Percentiles rank a stretch among this genome's conserved stretches.
phyloP scores from a whole-genome alignment of 1,284 basidiomycete species.

The Wolfiporia cocos region DNA sequence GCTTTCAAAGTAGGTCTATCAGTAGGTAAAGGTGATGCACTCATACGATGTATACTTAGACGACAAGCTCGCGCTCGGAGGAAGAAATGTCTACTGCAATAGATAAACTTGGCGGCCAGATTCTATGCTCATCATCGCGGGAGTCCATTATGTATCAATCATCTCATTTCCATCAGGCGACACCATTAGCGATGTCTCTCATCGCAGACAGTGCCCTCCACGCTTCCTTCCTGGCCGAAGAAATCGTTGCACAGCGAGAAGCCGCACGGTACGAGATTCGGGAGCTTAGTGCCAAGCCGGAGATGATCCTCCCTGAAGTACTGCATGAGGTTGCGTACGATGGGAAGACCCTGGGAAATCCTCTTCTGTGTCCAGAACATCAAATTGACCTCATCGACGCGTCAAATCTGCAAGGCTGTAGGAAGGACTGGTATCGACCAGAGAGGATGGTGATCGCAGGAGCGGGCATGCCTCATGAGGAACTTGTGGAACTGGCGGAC shows the following conservation, averaged over 20 bases:
- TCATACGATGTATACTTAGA: constrained; percentile 31
- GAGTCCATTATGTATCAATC: constrained; percentile 99
- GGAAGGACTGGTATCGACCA: constrained; percentile 85
- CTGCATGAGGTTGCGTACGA: constrained; percentile 85
- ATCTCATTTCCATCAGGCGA: constrained; percentile 84
- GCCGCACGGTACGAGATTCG: constrained; percentile 92
- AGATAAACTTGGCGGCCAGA: constrained; percentile 87
- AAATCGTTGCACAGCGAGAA: constrained; percentile 80
- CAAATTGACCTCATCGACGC: constrained; percentile 71
- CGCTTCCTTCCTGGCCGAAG: constrained; percentile 72
- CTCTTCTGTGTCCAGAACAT: constrained; percentile 84
- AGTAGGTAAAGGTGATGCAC: constrained; percentile 3
- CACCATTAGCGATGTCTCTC: constrained; percentile 79
- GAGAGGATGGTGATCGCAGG: constrained; percentile 95
- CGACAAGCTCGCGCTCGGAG: constrained; percentile 51
- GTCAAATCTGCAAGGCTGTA: constrained; percentile 58
- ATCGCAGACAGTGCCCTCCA: constrained; percentile 90
- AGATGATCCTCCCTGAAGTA: constrained; percentile 93
- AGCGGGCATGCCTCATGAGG: constrained; percentile 86
- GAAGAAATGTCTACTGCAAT: constrained; percentile 82
- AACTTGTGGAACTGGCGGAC: constrained; percentile 81
- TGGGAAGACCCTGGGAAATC: constrained; percentile 80
- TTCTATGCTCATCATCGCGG: constrained; percentile 86
- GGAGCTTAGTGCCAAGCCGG: constrained; percentile 86
- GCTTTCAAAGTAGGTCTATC: constrained; percentile 81